Conservation (phyloP, 805 yeast genomes). For the Nakazawaea siamensis region DNA sequence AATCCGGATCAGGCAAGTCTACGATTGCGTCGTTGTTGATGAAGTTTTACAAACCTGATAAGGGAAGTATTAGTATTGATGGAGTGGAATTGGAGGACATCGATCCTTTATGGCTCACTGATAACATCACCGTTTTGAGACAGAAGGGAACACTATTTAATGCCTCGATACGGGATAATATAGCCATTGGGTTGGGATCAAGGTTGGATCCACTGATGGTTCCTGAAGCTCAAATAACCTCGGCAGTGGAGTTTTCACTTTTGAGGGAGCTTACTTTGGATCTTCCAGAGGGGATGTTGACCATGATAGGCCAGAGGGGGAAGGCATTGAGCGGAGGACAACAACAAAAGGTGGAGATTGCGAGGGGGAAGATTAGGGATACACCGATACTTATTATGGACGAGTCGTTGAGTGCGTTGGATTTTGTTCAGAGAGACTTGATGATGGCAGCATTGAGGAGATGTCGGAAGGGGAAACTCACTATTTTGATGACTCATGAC, state of each 20-base stretch:
- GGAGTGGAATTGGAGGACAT: constrained; percentile 37
- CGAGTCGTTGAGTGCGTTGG: constrained; percentile 82
- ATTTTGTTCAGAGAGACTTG: constrained; percentile 34
- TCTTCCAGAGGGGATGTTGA: constrained; percentile 48
- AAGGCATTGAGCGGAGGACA: constrained; percentile 84
- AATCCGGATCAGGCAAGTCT: constrained; percentile 92
- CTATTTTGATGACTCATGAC: constrained; percentile 80
- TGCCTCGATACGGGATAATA: constrained; percentile 54
- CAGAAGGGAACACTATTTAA: constrained; percentile 64
- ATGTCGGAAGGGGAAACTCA: constrained; percentile 65
- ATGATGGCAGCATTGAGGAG: constrained; percentile 42
- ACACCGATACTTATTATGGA: constrained; percentile 75
- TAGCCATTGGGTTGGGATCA: constrained; percentile 38
- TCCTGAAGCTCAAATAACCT: constrained; percentile 21
- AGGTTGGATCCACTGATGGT: constrained; percentile 17
- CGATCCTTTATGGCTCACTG: constrained; percentile 42
- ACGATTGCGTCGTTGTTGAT: constrained; percentile 60
- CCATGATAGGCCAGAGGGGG: constrained; percentile 33
- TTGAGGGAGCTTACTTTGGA: constrained; percentile 38
- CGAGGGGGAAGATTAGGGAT: constrained; percentile 71
- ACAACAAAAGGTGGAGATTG: constrained; percentile 73
- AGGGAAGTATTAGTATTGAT: constrained; percentile 56
- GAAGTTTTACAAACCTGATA: constrained; percentile 40
- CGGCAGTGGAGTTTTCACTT: constrained; percentile 45
- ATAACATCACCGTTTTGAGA: constrained; percentile 65